Evolutionary conservation across 2,329 filamentous ascomycete genomes (phyloP).

Genomic region (Aureobasidium sp.): DNA sequence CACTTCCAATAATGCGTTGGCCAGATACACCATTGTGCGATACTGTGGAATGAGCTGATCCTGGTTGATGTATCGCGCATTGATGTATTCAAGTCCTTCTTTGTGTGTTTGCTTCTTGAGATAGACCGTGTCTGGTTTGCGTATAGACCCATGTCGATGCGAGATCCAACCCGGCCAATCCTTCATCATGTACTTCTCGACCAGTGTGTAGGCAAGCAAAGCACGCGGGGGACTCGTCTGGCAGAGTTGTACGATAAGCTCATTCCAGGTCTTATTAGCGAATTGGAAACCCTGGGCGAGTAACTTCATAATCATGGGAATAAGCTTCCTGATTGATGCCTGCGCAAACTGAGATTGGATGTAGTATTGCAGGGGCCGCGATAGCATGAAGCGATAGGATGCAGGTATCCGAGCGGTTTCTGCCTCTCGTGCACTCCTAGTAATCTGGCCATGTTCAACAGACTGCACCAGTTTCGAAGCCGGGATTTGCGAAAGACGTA

Average conservation of each 20-base stretch:
- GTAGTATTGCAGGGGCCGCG: constrained; percentile 44
- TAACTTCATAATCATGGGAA: constrained; percentile 38
- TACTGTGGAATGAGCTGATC: constrained; percentile 35
- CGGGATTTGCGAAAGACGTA: constrained; percentile 2
- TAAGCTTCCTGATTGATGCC: constrained; percentile 34
- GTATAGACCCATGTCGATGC: constrained; percentile 15
- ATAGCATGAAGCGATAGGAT: constrained; percentile 44
- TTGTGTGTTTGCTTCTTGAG: constrained; percentile 22
- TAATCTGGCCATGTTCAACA: neutral
- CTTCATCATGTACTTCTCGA: constrained; percentile 71
- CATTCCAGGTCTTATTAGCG: constrained; percentile 74
- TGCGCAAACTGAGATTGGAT: constrained; percentile 47
- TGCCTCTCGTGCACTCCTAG: neutral
- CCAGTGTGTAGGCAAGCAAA: constrained; percentile 63
- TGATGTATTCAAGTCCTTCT: constrained; percentile 26
- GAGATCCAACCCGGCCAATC: constrained; percentile 67
- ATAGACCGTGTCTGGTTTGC: constrained; percentile 22
- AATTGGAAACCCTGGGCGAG: constrained; percentile 62
- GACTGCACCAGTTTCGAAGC: neutral
- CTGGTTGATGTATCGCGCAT: constrained; percentile 22
- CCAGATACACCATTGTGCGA: constrained; percentile 38
- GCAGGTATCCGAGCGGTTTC: constrained; percentile 17
- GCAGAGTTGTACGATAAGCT: constrained; percentile 62
- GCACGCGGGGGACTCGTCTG: constrained; percentile 38
- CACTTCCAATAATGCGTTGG: constrained; percentile 31